Percentiles rank a stretch among this genome's conserved stretches.
Evolutionary conservation across 2,329 filamentous ascomycete species (phyloP).

Genomic region (Trichoderma oligosporum): DNA sequence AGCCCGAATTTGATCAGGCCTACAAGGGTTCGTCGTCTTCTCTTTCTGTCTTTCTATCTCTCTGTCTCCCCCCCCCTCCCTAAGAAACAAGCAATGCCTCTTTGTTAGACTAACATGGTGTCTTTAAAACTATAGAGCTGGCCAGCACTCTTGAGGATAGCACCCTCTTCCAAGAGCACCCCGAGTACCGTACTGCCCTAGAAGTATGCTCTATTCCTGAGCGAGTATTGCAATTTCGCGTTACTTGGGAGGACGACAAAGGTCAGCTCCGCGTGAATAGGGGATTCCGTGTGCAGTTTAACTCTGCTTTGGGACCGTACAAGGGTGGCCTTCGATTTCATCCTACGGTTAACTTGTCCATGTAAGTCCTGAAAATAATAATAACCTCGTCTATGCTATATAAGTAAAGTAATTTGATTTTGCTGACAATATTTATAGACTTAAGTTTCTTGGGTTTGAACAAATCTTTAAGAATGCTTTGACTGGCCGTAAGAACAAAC

Average conservation of each 20-base stretch:
- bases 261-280: slow-evolving; percentile 87
- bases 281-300: slow-evolving; percentile 96
- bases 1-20: slow-evolving; percentile 98
- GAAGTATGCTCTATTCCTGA: slow-evolving; percentile 86
- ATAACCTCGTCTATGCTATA: no score
- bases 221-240: slow-evolving; percentile 94
- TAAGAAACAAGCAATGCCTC: not conserved
- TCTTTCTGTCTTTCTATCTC: no score
- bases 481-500: slow-evolving; percentile 69
- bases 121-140: slow-evolving; percentile 61
- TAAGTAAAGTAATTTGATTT: slow-evolving; percentile 26
- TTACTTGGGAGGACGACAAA: slow-evolving; percentile 94
- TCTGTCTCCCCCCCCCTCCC: not conserved
- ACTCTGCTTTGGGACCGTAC: slow-evolving; percentile 94
- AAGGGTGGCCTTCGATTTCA: slow-evolving; percentile 97
- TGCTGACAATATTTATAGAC: slow-evolving; percentile 33
- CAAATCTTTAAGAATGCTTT: slow-evolving; percentile 99
- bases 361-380: slow-evolving; percentile 39
- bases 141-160: slow-evolving; percentile 91
- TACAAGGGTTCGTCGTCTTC: slow-evolving; percentile 69
- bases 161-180: slow-evolving; percentile 87
- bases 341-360: slow-evolving; percentile 75
- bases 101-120: not conserved
- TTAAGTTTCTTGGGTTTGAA: slow-evolving; percentile 99
- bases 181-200: slow-evolving; percentile 89